Conservation (phyloP, 192 early-diverging fungal genomes). For the Dispira parvispora region DNA sequence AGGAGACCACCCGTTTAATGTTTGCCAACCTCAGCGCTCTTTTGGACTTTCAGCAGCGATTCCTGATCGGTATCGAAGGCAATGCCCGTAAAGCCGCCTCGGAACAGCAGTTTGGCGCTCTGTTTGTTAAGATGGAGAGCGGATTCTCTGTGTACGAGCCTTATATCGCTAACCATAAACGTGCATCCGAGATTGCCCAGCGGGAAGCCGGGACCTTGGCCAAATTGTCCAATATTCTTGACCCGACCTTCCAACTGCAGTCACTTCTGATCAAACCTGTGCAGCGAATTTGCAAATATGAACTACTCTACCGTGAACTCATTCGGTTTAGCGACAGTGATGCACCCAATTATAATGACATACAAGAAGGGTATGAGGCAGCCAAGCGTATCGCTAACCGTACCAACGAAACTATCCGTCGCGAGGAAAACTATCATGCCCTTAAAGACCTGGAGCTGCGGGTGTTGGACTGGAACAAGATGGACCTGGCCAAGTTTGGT, state of each 20-base stretch:
- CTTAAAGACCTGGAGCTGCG: slow-evolving; percentile 64
- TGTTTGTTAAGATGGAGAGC: slow-evolving; percentile 71
- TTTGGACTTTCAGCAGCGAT: slow-evolving; percentile 92
- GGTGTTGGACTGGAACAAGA: slow-evolving; percentile 87
- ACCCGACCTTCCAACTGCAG: slow-evolving; percentile 74
- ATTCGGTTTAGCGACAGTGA: slow-evolving; percentile 41
- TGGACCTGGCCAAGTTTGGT: slow-evolving; percentile 59
- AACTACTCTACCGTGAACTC: slow-evolving; percentile 59
- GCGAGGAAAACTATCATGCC: slow-evolving; percentile 68
- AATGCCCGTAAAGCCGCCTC: slow-evolving; percentile 42
- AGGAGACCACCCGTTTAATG: slow-evolving; percentile 62
- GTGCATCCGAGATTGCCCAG: slow-evolving; percentile 49
- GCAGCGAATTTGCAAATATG: slow-evolving; percentile 97
- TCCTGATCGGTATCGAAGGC: slow-evolving; percentile 79
- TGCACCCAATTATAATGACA: slow-evolving; percentile 38
- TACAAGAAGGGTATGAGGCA: slow-evolving; percentile 52
- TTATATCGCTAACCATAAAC: slow-evolving; percentile 82
- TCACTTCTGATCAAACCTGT: slow-evolving; percentile 94
- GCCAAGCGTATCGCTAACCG: slow-evolving; percentile 75
- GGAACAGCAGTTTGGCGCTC: slow-evolving; percentile 77
- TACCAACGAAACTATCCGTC: slow-evolving; percentile 82
- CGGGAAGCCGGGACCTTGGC: slow-evolving; percentile 44
- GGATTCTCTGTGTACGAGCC: slow-evolving; percentile 76
- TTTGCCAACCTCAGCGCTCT: slow-evolving; percentile 88
- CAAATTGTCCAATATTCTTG: slow-evolving; percentile 49